phyloP scores from a whole-genome alignment of 2,329 filamentous ascomycete species.

The Talaromyces verruculosus region DNA sequence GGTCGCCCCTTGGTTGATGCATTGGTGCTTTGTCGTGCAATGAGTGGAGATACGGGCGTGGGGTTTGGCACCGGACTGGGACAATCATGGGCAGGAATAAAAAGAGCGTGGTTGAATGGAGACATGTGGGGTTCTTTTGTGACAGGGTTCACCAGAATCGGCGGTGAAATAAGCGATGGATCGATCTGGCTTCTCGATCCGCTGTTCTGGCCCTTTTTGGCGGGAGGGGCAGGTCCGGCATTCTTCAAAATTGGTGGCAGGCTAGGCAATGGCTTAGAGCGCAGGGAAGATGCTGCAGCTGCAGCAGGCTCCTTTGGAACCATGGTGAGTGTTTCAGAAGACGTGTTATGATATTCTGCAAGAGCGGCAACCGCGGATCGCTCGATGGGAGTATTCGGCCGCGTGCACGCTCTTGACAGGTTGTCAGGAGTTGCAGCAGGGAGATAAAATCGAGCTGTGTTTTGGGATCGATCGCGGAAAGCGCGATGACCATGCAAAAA shows the following conservation, averaged over 20 bases:
- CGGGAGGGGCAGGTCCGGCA: slow-evolving; percentile 21
- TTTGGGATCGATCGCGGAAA: slow-evolving; percentile 24
- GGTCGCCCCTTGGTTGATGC: slow-evolving; percentile 33
- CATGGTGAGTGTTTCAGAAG: slow-evolving; percentile 36
- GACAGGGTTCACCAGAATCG: slow-evolving; percentile 39
- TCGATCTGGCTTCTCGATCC: slow-evolving; percentile 35
- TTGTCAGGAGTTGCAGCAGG: slow-evolving; percentile 24
- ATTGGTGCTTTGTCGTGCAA: slow-evolving; percentile 32
- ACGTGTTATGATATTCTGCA: slow-evolving; percentile 27
- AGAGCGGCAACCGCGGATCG: slow-evolving; percentile 26
- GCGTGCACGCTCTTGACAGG: slow-evolving; percentile 25
- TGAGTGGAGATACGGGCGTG: slow-evolving; percentile 32
- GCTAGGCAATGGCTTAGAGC: slow-evolving; percentile 35
- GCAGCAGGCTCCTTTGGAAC: slow-evolving; percentile 26
- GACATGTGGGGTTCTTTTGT: slow-evolving; percentile 42
- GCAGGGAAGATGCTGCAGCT: slow-evolving; percentile 31
- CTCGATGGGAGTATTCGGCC: slow-evolving; percentile 26
- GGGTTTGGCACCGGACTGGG: slow-evolving; percentile 40
- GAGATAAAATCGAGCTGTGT: slow-evolving; percentile 29
- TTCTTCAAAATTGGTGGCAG: slow-evolving; percentile 33
- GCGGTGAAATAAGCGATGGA: slow-evolving; percentile 42
- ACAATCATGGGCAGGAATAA: slow-evolving; percentile 40
- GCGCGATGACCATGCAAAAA: slow-evolving; percentile 26
- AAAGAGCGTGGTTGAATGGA: slow-evolving; percentile 42
- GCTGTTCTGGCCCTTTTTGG: slow-evolving; percentile 29